These are phyloP conservation scores for Chrysanthemum seticuspe DNA, from an alignment of 129 eudicot genomes.

Conservation along the genomic window DNA sequence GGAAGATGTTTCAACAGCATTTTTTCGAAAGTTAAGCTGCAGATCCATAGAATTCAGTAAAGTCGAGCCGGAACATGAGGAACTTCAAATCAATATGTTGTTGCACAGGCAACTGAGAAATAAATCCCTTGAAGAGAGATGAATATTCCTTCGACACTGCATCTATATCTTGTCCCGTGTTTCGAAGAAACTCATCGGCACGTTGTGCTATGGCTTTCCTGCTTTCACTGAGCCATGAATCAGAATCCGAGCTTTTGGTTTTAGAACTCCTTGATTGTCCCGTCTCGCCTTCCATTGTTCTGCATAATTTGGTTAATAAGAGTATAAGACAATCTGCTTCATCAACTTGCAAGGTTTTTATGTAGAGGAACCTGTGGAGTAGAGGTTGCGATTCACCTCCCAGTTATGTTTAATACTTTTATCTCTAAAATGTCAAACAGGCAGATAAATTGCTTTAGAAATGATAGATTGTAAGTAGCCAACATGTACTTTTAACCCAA, in stretches of 20 bases:
- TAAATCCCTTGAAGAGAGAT: slow-evolving; percentile 70
- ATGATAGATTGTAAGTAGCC: background rate
- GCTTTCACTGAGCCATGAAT: slow-evolving; percentile 86
- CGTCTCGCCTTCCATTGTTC: slow-evolving; percentile 63
- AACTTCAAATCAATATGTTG: slow-evolving; percentile 89
- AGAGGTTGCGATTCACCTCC: background rate
- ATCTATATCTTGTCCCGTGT: slow-evolving; percentile 75
- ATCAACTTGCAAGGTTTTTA: background rate
- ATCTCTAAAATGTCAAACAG: background rate
- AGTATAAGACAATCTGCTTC: background rate
- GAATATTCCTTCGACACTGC: slow-evolving; percentile 76
- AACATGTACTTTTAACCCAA: background rate
- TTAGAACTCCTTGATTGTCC: slow-evolving; percentile 33
- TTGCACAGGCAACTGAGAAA: slow-evolving; percentile 87
- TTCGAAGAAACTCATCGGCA: slow-evolving; percentile 73
- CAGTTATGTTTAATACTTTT: too few species aligned
- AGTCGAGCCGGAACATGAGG: slow-evolving; percentile 88
- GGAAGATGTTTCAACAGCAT: slow-evolving; percentile 29
- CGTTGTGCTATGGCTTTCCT: slow-evolving; percentile 83
- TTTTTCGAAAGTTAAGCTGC: slow-evolving; percentile 37
- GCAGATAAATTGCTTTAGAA: background rate
- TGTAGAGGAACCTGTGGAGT: background rate
- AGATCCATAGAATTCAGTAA: slow-evolving; percentile 85
- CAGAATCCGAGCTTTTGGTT: slow-evolving; percentile 55
- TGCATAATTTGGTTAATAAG: slow-evolving; percentile 31